Conservation (phyloP, 176 grass and related monocot species). For the Saccharum officinarum region DNA sequence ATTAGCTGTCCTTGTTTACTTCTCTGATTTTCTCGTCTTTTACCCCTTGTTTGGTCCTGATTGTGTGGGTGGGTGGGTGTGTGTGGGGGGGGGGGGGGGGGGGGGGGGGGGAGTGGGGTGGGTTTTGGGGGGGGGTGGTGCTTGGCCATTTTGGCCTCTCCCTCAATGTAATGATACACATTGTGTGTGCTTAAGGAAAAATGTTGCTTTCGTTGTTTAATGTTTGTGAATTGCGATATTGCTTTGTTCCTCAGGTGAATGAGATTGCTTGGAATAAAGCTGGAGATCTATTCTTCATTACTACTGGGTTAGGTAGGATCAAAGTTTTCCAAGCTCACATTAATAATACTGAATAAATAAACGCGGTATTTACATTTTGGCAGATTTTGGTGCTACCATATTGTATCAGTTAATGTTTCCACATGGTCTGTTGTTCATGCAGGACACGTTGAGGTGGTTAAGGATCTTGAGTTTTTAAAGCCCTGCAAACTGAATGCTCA, state of each 20-base stretch:
- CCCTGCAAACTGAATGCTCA: slow-evolving; percentile 87
- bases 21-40: background rate
- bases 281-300: slow-evolving; percentile 99
- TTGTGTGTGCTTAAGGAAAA: background rate
- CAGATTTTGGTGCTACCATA: background rate
- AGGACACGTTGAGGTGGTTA: slow-evolving; percentile 87
- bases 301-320: slow-evolving; percentile 85
- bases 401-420: slow-evolving; percentile 10
- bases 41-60: background rate
- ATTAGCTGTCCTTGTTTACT: background rate
- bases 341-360: slow-evolving; percentile 25
- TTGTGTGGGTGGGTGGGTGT: no score
- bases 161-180: background rate
- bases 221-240: slow-evolving; percentile 37
- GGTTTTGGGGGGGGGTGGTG: no score
- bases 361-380: slow-evolving; percentile 7
- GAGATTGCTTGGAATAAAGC: slow-evolving; percentile 99
- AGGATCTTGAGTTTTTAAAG: slow-evolving; percentile 71
- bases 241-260: slow-evolving; percentile 76
- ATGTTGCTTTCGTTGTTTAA: background rate
- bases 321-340: background rate
- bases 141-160: background rate
- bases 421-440: slow-evolving; percentile 33
- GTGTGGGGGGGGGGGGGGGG: no score
- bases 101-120: no score